phyloP scores from a whole-genome alignment of 768 basidiomycete species.

The Suillus hirtellus region DNA sequence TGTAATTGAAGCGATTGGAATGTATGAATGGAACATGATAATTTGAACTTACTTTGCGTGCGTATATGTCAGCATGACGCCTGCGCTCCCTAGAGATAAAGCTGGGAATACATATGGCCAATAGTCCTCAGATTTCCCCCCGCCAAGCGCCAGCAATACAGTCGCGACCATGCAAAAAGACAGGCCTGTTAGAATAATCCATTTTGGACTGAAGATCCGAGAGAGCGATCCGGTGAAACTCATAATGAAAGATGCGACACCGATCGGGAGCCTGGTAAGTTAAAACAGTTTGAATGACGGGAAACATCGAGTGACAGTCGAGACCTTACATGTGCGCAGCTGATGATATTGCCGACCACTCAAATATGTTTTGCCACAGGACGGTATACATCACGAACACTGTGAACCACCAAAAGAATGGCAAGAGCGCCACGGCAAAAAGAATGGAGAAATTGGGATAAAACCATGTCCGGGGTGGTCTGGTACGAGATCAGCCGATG shows the following conservation, averaged over 20 bases:
- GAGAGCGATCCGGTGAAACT: constrained; percentile 43
- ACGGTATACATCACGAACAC: constrained; percentile 36
- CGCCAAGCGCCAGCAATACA: constrained; percentile 42
- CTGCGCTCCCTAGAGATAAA: constrained; percentile 47
- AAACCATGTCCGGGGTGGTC: constrained; percentile 45
- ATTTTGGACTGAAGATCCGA: constrained; percentile 41
- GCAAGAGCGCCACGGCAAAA: constrained; percentile 37
- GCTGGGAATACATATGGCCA: constrained; percentile 52
- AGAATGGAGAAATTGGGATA: constrained; percentile 44
- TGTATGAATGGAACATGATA: background rate
- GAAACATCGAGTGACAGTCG: constrained; percentile 8
- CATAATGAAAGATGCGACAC: constrained; percentile 37
- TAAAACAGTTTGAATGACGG: background rate
- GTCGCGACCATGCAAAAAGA: constrained; percentile 39
- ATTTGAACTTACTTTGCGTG: constrained; percentile 45
- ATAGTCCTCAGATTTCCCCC: constrained; percentile 42
- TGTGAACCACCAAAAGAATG: constrained; percentile 44
- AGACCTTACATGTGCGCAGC: constrained; percentile 39
- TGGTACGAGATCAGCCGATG: constrained; percentile 14
- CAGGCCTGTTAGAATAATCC: constrained; percentile 46
- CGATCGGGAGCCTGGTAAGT: constrained; percentile 41
- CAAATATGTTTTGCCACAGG: constrained; percentile 43
- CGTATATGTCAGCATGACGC: constrained; percentile 45
- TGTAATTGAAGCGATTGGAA: constrained; percentile 18
- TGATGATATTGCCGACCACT: constrained; percentile 41